Conservation (phyloP, 2,329 filamentous ascomycete species). For the Trichoderma cornu-damae region DNA sequence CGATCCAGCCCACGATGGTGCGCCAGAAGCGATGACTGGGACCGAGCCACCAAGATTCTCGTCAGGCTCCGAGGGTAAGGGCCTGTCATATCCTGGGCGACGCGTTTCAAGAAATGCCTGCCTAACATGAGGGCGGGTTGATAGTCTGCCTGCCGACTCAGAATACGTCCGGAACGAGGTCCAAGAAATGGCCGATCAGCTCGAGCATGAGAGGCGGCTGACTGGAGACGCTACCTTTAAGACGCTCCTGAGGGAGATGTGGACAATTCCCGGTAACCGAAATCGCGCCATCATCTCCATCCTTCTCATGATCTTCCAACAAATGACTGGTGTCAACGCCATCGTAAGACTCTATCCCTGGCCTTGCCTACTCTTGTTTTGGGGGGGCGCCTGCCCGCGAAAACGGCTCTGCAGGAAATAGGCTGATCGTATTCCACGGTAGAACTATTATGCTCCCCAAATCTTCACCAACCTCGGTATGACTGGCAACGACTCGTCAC, state of each 20-base stretch:
- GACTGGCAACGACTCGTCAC: slow-evolving; percentile 47
- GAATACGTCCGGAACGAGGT: slow-evolving; percentile 55
- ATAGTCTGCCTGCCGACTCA: slow-evolving; percentile 47
- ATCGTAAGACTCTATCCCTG: slow-evolving; percentile 42
- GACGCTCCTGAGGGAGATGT: slow-evolving; percentile 61
- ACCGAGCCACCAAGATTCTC: slow-evolving; percentile 53
- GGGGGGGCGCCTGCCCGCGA: background rate
- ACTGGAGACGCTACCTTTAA: slow-evolving; percentile 48
- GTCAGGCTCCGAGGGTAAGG: slow-evolving; percentile 42
- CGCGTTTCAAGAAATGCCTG: background rate
- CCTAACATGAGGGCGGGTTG: background rate
- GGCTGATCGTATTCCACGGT: background rate
- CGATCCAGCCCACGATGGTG: slow-evolving; percentile 59
- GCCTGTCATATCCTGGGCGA: background rate
- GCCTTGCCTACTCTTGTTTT: slow-evolving; percentile 23
- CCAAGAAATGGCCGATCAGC: slow-evolving; percentile 54
- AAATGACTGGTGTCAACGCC: slow-evolving; percentile 60
- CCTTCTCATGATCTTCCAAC: slow-evolving; percentile 59
- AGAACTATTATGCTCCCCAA: slow-evolving; percentile 63
- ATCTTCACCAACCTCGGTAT: slow-evolving; percentile 65
- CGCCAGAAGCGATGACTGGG: slow-evolving; percentile 63
- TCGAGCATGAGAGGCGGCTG: slow-evolving; percentile 58
- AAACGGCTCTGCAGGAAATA: background rate
- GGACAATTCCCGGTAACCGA: slow-evolving; percentile 54
- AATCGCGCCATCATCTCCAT: slow-evolving; percentile 61